Base-by-base conservation (phyloP, 768 basidiomycete species). In the Lyophyllum decastes region DNA sequence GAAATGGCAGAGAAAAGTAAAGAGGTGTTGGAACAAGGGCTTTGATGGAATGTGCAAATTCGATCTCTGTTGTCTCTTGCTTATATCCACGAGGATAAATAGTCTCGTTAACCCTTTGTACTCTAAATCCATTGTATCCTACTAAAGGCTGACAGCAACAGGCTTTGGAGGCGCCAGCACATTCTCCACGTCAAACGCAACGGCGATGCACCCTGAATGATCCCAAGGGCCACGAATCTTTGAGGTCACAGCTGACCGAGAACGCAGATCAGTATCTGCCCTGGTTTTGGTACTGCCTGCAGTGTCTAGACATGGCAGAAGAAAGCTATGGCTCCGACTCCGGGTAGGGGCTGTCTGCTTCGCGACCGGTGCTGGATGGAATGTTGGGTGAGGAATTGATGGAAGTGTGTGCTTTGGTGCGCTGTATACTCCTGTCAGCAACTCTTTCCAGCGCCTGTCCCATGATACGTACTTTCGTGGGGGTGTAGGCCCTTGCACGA, bases 371-470 rank as follows among this genome's bases (percentile, higher is more conserved):
- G 73, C 67, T 47, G 74, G 72, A 30, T 76, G 68, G 55, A 83
- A 80, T 25, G 75, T 73, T 0, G 87, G 87, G 38, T 75, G 74
- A 11, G 90, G 90, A 25, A 86, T 22, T n/a, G 83, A 81, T 12
- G 90, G 90, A 61, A 91, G 76, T 14, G 75, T 80, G 71, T 90
- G 87, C 66, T 82, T 88, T 21, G 87, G 82, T 45, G 75, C 61
- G 50, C 82, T 81, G 61, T 17, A 34, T 53, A 44, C 26, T 22
- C 30, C 30, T 40, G 46, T 64, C 43, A 66, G 61, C 55, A 33
- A 56, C 19, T 30, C 30, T n/a, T 52, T 38, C 25, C 24, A 30
- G 25, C 10, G 24, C 12, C 33, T 43, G 7, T 45, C 22, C 24
- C 40, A 34, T 19, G 49, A 17, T 35, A 65, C 73, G 63, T 67